Evolutionary conservation across 73 alveolate species (phyloP).

Genomic region (Diophrys sp.): DNA sequence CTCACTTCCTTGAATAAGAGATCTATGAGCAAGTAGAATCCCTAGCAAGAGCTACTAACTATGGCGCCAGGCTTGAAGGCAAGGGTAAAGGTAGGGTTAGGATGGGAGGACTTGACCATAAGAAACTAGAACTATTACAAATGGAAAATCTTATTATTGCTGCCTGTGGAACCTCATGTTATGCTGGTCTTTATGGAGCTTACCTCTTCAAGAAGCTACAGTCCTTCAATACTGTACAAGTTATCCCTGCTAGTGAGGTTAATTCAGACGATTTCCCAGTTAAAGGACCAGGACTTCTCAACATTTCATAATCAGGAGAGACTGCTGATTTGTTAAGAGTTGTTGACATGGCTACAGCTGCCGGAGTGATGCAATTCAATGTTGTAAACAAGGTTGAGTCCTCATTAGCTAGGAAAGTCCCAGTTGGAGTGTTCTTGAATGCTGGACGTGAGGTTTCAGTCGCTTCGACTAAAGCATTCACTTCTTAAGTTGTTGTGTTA

Average conservation of each 20-base stretch:
- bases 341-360: slow-evolving; percentile 37
- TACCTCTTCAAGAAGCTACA: slow-evolving; percentile 52
- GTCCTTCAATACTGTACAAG: slow-evolving; percentile 41
- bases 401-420: slow-evolving; percentile 71
- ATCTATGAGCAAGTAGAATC: slow-evolving; percentile 64
- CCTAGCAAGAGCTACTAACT: slow-evolving; percentile 38
- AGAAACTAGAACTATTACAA: slow-evolving; percentile 15
- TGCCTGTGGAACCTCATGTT: slow-evolving; percentile 68
- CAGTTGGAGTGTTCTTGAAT: slow-evolving; percentile 87
- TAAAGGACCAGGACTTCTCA: slow-evolving; percentile 64
- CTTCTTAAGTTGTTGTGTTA: slow-evolving; percentile 61
- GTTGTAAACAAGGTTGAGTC: slow-evolving; percentile 82
- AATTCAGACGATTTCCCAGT: slow-evolving; percentile 21
- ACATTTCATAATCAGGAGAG: slow-evolving; percentile 84
- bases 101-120: slow-evolving; percentile 63
- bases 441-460: slow-evolving; percentile 93
- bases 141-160: slow-evolving; percentile 56
- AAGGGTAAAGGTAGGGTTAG: slow-evolving; percentile 38
- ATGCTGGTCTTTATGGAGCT: slow-evolving; percentile 54
- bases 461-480: slow-evolving; percentile 86
- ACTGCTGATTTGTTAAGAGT: slow-evolving; percentile 78
- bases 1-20: slow-evolving; percentile 52
- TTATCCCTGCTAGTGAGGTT: slow-evolving; percentile 47
- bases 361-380: slow-evolving; percentile 62
- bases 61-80: slow-evolving; percentile 53